Base-by-base conservation (phyloP, 2,329 filamentous ascomycete genomes). In the Zasmidium angulare region DNA sequence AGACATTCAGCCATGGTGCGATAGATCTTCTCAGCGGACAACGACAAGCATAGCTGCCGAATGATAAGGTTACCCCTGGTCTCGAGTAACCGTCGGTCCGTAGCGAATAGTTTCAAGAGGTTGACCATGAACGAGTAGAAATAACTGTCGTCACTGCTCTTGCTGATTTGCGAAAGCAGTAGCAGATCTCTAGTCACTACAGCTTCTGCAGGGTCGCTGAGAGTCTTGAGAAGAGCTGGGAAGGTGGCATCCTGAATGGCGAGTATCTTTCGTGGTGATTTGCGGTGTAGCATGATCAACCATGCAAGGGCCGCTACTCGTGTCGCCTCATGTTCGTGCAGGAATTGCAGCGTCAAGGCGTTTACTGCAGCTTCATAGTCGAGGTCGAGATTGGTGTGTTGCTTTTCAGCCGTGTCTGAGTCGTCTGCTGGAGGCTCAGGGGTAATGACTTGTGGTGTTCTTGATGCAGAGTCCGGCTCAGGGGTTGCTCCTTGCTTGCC, bases 61-160 rank as follows among this genome's bases (percentile, higher is more conserved):
- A 99, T 98, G 63, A 99, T 99, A 36, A 99, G 81, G 71, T 99
- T 99, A 9, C 96, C 95, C 57, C 95, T 83, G 1, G 90, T 95
- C 76, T 99, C 95, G 6, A 99, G 81, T 22, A 99, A 81, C 68
- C 91, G 89, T 29, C 95, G 85, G 72, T 99, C 95, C 0, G 95
- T 98, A 46, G 91, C 96, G 73, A 99, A 99, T 1, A 99, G 84
- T 72, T 97, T 95, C 47, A 99, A 80, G 10, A 99, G 81, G 71
- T 96, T 96, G 61, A 97, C 89, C 95, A 99, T 99, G 74, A 99
- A 99, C 22, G 93, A 96, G 1, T 91, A 89, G 72, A 99, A 99
- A 75, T 98, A 98, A 65, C 93, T 91, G 71, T 99, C 95, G 69
- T 98, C 95, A 71, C 92, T 98, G 68, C 97, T 96, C 65, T 89